Percentiles rank a stretch among this genome's conserved stretches.
These are phyloP conservation scores for Purpureocillium lavendulum DNA, from an alignment of 2,329 filamentous ascomycete genomes.

Conservation along the genomic window DNA sequence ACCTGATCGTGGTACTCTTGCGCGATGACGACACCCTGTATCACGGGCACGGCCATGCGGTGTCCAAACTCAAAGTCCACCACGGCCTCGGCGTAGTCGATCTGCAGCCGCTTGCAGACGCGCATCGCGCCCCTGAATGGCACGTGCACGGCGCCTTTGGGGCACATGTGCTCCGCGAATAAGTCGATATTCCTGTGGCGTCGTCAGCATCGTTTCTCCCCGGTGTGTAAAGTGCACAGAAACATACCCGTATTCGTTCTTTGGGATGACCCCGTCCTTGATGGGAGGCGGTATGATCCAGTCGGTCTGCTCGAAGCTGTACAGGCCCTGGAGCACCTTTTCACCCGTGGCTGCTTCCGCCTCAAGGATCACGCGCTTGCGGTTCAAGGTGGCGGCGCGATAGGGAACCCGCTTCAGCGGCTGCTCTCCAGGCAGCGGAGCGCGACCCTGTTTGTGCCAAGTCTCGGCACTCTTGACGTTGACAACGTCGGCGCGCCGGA, in stretches of 20 bases:
- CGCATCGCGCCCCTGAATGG: slow-evolving; percentile 68
- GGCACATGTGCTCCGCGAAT: slow-evolving; percentile 90
- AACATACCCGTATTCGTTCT: slow-evolving; percentile 71
- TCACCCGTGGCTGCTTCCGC: slow-evolving; percentile 69
- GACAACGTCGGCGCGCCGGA: slow-evolving; percentile 68
- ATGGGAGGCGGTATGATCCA: slow-evolving; percentile 93
- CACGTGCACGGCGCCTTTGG: slow-evolving; percentile 72
- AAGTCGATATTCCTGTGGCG: slow-evolving; percentile 71
- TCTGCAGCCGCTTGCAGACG: slow-evolving; percentile 73
- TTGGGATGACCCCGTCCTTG: slow-evolving; percentile 75
- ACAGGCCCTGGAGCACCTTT: slow-evolving; percentile 82
- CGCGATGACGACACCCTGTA: slow-evolving; percentile 83
- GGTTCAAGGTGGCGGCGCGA: slow-evolving; percentile 79
- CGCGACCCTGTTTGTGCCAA: slow-evolving; percentile 94
- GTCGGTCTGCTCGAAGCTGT: slow-evolving; percentile 76
- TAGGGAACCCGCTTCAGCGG: slow-evolving; percentile 85
- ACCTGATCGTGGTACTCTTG: slow-evolving; percentile 68
- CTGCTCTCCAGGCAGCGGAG: slow-evolving; percentile 58
- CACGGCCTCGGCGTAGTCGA: slow-evolving; percentile 90
- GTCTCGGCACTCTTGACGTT: slow-evolving; percentile 86
- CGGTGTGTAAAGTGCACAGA: not conserved
- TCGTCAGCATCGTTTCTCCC: slow-evolving; percentile 11
- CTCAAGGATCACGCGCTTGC: slow-evolving; percentile 84
- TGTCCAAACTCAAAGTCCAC: slow-evolving; percentile 95
- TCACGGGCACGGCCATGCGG: slow-evolving; percentile 85